Conservation (phyloP, 495 filamentous ascomycete genomes). For the Cudoniella acicularis region DNA sequence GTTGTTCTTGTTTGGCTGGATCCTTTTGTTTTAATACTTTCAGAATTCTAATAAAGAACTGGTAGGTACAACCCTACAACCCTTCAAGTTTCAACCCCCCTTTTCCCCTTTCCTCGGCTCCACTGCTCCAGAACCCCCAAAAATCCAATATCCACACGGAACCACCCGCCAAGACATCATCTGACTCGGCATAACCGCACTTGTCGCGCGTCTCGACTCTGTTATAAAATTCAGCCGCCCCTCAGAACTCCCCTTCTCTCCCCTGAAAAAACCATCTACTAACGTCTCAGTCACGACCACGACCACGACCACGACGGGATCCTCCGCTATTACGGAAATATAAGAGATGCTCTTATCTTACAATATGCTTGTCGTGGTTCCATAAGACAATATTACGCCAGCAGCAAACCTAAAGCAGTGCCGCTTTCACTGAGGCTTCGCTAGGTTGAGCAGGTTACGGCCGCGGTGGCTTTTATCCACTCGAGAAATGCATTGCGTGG, state of each 20-base stretch:
- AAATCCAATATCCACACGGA: neutral
- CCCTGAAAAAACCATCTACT: neutral
- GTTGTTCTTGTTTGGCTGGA: too few relatives aligned
- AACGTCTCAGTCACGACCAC: neutral
- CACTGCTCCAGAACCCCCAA: too few relatives aligned
- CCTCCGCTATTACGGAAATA: neutral
- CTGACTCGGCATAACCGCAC: neutral
- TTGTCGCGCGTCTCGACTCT: conserved; percentile 5
- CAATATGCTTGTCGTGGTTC: neutral
- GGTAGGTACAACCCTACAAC: too few relatives aligned
- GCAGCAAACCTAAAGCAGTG: neutral
- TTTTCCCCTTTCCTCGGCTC: too few relatives aligned
- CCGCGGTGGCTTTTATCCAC: neutral
- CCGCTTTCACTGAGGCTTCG: neutral
- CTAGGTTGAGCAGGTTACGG: neutral
- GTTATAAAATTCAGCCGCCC: conserved; percentile 1
- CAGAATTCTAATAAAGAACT: too few relatives aligned
- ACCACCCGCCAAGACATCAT: neutral
- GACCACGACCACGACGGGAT: too few relatives aligned
- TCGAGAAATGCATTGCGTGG: conserved; percentile 17
- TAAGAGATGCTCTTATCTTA: neutral
- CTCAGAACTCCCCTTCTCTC: neutral
- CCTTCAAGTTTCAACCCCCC: too few relatives aligned
- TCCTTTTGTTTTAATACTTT: too few relatives aligned
- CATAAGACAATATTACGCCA: neutral